Conservation (phyloP, 768 basidiomycete genomes). For the Macrolepiota dolichaula region DNA sequence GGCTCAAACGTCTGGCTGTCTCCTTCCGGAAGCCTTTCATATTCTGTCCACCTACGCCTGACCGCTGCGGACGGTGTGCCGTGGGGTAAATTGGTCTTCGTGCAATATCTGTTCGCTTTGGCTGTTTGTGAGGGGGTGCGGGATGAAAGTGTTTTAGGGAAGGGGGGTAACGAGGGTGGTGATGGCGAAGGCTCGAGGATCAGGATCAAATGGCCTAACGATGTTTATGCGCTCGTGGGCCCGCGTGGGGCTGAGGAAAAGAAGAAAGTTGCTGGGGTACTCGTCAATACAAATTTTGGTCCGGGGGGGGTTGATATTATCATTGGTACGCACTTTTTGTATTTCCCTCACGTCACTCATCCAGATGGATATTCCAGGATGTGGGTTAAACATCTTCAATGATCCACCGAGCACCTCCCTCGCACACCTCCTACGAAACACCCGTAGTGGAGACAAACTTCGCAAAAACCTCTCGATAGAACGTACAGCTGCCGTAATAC, state of each 20-base stretch:
- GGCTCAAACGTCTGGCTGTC: constrained; percentile 92
- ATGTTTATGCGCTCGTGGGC: constrained; percentile 74
- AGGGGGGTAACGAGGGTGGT: constrained; percentile 35
- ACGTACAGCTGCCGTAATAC: constrained; percentile 66
- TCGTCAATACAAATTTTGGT: constrained; percentile 86
- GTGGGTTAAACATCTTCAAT: constrained; percentile 86
- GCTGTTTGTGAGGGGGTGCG: constrained; percentile 85
- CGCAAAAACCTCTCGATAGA: constrained; percentile 58
- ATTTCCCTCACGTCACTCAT: neutral
- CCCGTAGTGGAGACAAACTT: constrained; percentile 24
- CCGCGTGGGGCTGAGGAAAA: constrained; percentile 37
- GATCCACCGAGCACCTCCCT: constrained; percentile 80
- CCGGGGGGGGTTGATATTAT: constrained; percentile 72
- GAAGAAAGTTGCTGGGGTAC: constrained; percentile 87
- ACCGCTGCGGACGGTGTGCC: constrained; percentile 29
- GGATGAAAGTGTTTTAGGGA: constrained; percentile 52
- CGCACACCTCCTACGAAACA: constrained; percentile 51
- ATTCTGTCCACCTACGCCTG: constrained; percentile 72
- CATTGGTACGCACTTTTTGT: constrained; percentile 53
- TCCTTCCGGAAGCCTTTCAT: constrained; percentile 82
- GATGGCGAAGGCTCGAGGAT: constrained; percentile 34
- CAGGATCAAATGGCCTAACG: constrained; percentile 95
- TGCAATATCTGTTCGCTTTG: constrained; percentile 89
- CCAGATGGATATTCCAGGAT: constrained; percentile 47
- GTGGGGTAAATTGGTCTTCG: constrained; percentile 68